Evolutionary conservation across 768 basidiomycete species (phyloP), one percentile per base, ranked within the genome.

Genomic region (Pleurotus sapidus): DNA sequence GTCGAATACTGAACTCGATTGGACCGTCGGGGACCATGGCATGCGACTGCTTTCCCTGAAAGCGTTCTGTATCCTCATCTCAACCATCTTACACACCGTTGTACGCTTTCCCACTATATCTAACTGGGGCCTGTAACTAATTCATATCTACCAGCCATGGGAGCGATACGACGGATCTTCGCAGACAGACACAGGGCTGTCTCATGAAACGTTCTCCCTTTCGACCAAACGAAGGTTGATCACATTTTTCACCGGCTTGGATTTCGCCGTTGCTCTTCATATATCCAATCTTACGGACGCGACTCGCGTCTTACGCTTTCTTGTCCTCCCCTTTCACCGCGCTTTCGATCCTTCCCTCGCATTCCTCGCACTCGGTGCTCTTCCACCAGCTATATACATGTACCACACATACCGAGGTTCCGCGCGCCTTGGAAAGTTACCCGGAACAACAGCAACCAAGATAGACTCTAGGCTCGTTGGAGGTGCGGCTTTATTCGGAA

Each of bases 341-440:
- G 75, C 77, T 20, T 87, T 84, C 65, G 83, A 87, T 59, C 78
- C 81, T 3, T 83, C 84, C 0, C 74, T 87, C 43, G 73, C 70
- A 18, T 82, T 78, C 61, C 72, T 86, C 38, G 83, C 84, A 7
- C 64, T 71, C 3, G 80, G 82, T 34, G 83, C 80, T 1, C 61
- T 85, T n/a, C 79, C 82, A 2, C 63, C 78, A 4, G 68, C 75
- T 5, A 68, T 74, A n/a, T 6, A 72, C 8, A 70, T 83, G 8
- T 84, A 83, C 62, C 74, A 66, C 17, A 72, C 67, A 53, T 75
- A 70, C 20, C 72, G 75, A 37, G 79, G 80, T 59, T 82, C 79
- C 2, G 57, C 55, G 46, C 80, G 78, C 76, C 66, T 68, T 5
- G 69, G 82, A 23, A 77, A 78, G 3, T 72, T 71, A 30, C 42